Evolutionary conservation across 2,329 filamentous ascomycete species (phyloP).

Genomic region (Colletotrichum lentis): DNA sequence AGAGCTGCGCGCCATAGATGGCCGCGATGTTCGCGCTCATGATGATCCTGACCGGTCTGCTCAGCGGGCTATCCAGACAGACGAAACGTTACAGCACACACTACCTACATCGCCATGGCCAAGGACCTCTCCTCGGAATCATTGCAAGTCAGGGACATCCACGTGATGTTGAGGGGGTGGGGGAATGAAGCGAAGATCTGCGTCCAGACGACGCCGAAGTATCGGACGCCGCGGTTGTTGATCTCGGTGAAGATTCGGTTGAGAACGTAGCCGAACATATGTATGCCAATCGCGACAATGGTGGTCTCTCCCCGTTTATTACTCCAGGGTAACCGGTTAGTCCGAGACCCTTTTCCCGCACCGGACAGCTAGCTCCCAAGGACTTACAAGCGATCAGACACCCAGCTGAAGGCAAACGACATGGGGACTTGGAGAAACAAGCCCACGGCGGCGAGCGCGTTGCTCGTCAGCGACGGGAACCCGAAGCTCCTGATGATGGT

Average conservation of each 20-base stretch:
- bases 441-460: conserved; percentile 64
- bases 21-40: conserved; percentile 70
- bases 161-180: conserved; percentile 67
- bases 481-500: conserved; percentile 63
- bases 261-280: conserved; percentile 62
- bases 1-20: conserved; percentile 69
- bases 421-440: conserved; percentile 61
- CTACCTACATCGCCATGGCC: conserved; percentile 63
- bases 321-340: not conserved
- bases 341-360: not conserved
- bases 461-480: conserved; percentile 57
- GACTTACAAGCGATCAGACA: conserved; percentile 61
- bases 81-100: not conserved
- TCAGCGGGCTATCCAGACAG: not conserved
- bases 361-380: no score
- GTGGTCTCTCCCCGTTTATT: conserved; percentile 62
- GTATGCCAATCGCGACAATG: conserved; percentile 56
- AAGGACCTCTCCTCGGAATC: conserved; percentile 66
- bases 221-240: conserved; percentile 52
- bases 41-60: conserved; percentile 54
- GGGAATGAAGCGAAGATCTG: conserved; percentile 63
- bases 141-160: conserved; percentile 64
- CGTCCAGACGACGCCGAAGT: conserved; percentile 65
- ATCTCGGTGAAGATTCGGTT: conserved; percentile 62
- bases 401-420: conserved; percentile 59